Evolutionary conservation across 805 yeast species (phyloP), one percentile per base, ranked within the genome.

Genomic region (Metschnikowia amazonensis): DNA sequence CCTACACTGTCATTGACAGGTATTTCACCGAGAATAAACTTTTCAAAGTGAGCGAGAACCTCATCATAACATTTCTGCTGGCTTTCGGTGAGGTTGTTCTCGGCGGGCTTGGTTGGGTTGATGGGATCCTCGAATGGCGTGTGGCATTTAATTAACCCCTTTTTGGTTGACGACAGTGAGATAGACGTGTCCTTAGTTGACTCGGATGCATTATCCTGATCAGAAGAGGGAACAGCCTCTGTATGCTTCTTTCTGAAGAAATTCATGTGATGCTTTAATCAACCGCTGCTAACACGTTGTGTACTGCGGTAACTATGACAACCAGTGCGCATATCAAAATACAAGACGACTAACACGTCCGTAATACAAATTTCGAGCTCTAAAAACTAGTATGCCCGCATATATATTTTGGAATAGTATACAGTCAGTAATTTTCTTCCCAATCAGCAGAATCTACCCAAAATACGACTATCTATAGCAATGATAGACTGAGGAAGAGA

Each of bases 111-210:
- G 25, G 65, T 56, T 5, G 72, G 69, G 43, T 64, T 57, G 13
- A 68, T 47, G 3, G 76, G 76, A 14, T 60, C 48, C 21, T 66
- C 72, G 47, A 71, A 71, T 2, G 76, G 76, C 3, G 53, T 59
- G 42, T 65, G 62, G 43, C 75, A 55, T 52, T 67, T 69, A 30
- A 66, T 58, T 36, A 58, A 62, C 24, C 54, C 56, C 37, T 51
- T 54, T 36, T 57, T 60, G 28, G 56, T 44, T 11, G 44, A 16
- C 14, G 37, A 29, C 34, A 50, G 40, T 2, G 52, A 47, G 6
- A 43, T 42, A 2, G 57, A 42, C 11, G 55, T 54, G 24, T 43
- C 46, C 23, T 47, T 45, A 20, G 58, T 52, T 14, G 55, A 50
- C 28, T 41, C 50, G 1, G 58, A 54, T 17, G 47, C 46, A 16